phyloP scores from a whole-genome alignment of 1,284 basidiomycete species.

The Termitomyces sp. region DNA sequence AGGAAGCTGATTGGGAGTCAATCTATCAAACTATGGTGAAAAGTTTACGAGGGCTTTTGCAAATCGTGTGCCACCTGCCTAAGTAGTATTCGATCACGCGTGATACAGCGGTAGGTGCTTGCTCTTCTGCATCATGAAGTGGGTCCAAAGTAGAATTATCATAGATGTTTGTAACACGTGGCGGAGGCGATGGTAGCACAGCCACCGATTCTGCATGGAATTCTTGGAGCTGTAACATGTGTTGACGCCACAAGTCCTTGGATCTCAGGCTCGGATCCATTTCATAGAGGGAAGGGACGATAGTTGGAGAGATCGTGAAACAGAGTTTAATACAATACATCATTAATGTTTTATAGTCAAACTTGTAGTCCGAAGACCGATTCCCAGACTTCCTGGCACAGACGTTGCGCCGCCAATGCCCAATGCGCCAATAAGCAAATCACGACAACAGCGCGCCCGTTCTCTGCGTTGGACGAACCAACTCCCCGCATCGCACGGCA shows the following conservation, averaged over 20 bases:
- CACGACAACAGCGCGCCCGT: slow-evolving; percentile 61
- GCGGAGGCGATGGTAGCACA: no score
- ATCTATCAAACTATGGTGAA: slow-evolving; percentile 34
- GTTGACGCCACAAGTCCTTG: no score
- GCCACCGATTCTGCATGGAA: no score
- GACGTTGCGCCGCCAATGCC: slow-evolving; percentile 15
- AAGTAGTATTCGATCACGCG: slow-evolving; percentile 77
- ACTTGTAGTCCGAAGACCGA: no score
- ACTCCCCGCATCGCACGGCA: slow-evolving; percentile 50
- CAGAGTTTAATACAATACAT: no score
- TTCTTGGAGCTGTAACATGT: no score
- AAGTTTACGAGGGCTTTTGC: slow-evolving; percentile 83
- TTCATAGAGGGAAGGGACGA: no score
- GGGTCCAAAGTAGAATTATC: slow-evolving; percentile 68
- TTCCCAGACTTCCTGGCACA: neutral
- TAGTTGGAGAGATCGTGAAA: no score
- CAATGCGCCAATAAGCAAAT: slow-evolving; percentile 58
- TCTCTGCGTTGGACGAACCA: slow-evolving; percentile 79
- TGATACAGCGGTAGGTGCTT: slow-evolving; percentile 80
- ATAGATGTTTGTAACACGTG: no score
- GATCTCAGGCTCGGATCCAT: no score
- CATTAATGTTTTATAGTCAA: no score
- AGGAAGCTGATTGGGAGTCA: slow-evolving; percentile 36
- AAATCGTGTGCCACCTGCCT: slow-evolving; percentile 79
- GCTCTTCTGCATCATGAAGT: slow-evolving; percentile 68